Conservation (phyloP, 192 early-diverging fungal species). For the Coemansia sp. region DNA sequence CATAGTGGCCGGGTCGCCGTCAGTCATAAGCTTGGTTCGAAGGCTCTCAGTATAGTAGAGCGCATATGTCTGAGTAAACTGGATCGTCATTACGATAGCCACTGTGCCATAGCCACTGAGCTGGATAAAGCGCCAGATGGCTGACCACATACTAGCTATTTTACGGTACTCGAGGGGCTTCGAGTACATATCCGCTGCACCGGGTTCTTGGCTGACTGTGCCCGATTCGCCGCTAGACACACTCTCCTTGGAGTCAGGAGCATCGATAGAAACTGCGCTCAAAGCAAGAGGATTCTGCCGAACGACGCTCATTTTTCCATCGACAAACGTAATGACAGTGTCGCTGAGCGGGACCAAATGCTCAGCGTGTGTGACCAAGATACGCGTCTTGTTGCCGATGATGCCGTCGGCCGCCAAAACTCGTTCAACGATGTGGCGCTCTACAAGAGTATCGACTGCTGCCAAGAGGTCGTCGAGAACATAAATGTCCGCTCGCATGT, state of each 20-base stretch:
- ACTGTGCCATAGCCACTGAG: slow-evolving; percentile 30
- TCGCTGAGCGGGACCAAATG: slow-evolving; percentile 35
- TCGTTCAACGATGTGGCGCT: slow-evolving; percentile 60
- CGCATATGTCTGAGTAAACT: not conserved
- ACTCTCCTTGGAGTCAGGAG: not conserved
- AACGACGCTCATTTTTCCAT: slow-evolving; percentile 7
- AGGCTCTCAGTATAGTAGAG: slow-evolving; percentile 12
- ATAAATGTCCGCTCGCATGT: slow-evolving; percentile 64
- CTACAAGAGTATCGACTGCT: slow-evolving; percentile 69
- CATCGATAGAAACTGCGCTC: not conserved
- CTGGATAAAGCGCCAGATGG: slow-evolving; percentile 1
- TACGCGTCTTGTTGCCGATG: slow-evolving; percentile 45
- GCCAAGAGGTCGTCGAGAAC: slow-evolving; percentile 75
- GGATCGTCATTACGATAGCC: slow-evolving; percentile 3
- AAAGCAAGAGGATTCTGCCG: slow-evolving; percentile 16
- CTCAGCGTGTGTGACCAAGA: slow-evolving; percentile 63
- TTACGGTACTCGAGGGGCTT: not conserved
- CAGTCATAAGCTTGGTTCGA: too few species aligned
- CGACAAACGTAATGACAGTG: slow-evolving; percentile 23
- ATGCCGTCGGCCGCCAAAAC: slow-evolving; percentile 40
- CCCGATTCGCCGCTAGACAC: not conserved
- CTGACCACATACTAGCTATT: not conserved
- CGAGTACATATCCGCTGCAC: not conserved
- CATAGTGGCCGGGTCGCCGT: too few species aligned
- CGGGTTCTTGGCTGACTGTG: not conserved